Base-by-base conservation (phyloP, 306 rosid genomes). In the Cicer arietinum region DNA sequence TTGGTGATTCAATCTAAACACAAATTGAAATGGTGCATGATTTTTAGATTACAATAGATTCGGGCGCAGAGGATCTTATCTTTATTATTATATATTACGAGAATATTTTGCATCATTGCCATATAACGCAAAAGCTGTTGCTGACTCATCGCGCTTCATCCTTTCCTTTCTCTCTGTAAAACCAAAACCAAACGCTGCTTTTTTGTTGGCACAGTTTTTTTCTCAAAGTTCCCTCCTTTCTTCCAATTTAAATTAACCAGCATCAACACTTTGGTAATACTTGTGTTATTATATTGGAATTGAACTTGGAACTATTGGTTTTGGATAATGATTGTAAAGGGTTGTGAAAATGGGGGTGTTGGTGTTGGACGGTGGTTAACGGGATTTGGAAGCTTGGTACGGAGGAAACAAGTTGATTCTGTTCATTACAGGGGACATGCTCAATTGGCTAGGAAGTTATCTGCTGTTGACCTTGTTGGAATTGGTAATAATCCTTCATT, bases 391-490 rank as follows among this genome's bases (percentile, higher is more conserved):
- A 85, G 88, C 73, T 83, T 86, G 43, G 71, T 88, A 71, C 80
- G 91, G 51, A 86, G 88, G 60, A 90, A 90, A 64, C 89, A 79
- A 79, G 96, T 90, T 75, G 96, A 90, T 86, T 90, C 92, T 39
- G 84, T 75, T 54, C 83, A 79, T 73, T 20, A 9, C 7, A 86
- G 74, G 62, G 46, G 60, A 9, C 76, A 77, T 67, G 80, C 73
- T 63, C 86, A 79, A 66, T 79, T 90, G 86, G 96, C 90, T 42
- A 81, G 86, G 73, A 90, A 81, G 75, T 79, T 90, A 76, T 82
- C 90, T 75, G 82, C 65, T 13, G 10, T 80, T 77, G 92, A 90
- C 52, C 92, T 90, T 67, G 57, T 88, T 77, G 92, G 86, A 63
- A 81, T 90, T 73, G 96, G 90, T 90, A 88, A 59, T 20, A 88